Conservation (phyloP, 257 asterid species). For the Forsythia viridissima region DNA sequence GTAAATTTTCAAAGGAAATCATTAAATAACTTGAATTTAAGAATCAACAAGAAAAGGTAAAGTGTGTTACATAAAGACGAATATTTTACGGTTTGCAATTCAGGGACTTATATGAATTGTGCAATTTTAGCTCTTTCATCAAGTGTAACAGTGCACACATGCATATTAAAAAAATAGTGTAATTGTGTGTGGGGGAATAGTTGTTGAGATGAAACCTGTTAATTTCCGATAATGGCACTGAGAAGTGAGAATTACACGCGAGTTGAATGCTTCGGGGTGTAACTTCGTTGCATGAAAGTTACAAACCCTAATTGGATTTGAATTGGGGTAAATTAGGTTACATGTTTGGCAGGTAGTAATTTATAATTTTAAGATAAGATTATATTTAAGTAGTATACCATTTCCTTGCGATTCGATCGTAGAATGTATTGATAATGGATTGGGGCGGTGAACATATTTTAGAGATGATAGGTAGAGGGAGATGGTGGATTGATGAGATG, state of each 20-base stretch:
- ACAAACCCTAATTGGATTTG: not conserved
- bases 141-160: not conserved
- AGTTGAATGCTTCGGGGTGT: not conserved
- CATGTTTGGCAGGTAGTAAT: not conserved
- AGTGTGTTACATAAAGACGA: not conserved
- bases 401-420: too few species aligned
- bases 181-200: not conserved
- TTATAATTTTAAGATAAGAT: too few species aligned
- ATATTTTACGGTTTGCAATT: conserved; percentile 1
- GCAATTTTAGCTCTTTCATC: not conserved
- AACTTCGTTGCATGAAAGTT: not conserved
- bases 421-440: too few species aligned
- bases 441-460: too few species aligned
- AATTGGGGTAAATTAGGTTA: not conserved
- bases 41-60: not conserved
- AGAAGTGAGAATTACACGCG: not conserved
- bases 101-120: not conserved
- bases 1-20: not conserved
- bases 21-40: conserved; percentile 5
- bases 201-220: conserved; percentile 23
- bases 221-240: not conserved
- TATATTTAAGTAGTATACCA: too few species aligned
- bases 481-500: too few species aligned
- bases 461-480: too few species aligned
- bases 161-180: not conserved